Base-by-base conservation (phyloP, 306 rosid species). In the Medicago arabica region DNA sequence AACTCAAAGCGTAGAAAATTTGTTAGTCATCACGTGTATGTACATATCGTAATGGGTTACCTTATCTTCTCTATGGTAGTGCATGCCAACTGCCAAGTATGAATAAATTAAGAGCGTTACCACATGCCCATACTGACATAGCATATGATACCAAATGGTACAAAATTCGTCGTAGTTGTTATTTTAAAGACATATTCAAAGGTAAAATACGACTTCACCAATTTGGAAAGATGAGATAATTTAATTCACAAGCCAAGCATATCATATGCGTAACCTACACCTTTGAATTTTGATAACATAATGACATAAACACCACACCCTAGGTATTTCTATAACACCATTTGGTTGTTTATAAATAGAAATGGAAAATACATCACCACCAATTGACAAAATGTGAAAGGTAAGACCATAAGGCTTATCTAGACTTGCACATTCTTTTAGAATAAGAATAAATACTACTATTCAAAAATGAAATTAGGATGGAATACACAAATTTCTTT, bases 41-140 rank as follows among this genome's bases (percentile, higher is more conserved):
- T 75, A 62, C 66, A 65, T 69, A 69, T 41, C 44, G 21, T 54
- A 67, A 46, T 71, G 77, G 53, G 69, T 66, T 47, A 81, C 72
- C 83, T 77, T 77, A 68, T 69, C 83, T 77, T 71, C 55, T 73
- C 49, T 10, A 46, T 39, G 55, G 68, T 40, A 61, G 84, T 82
- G 86, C 85, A 44, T 71, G 83, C 80, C 81, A 76, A 73, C 76
- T 64, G 75, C 73, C 78, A 36, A 72, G 78, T 58, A 67, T 71
- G 28, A 61, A 57, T 71, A 69, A 62, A 64, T 57, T 61, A 75
- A 69, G 28, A 15, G 31, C 80, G 60, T 78, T 57, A 61, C 51
- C 83, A 74, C 83, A 81, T 74, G 81, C 81, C 79, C 72, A 57
- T 65, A 70, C 82, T 77, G 88, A 78, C 87, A 58, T 3, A 74